Evolutionary conservation across 2,329 filamentous ascomycete species (phyloP).

Genomic region (Aspergillus spinulosporus): DNA sequence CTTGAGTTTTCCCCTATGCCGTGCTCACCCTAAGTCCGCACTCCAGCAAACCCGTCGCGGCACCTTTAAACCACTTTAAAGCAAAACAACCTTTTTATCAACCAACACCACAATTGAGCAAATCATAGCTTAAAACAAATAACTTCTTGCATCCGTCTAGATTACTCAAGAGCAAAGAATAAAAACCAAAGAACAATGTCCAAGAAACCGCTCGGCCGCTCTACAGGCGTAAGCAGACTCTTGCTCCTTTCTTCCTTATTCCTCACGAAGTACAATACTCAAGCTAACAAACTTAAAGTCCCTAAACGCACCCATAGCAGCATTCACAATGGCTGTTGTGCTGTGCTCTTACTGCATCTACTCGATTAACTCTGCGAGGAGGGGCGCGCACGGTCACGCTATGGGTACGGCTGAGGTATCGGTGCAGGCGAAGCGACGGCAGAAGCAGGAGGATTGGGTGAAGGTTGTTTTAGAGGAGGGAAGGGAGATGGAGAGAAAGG

Average conservation of each 20-base stretch:
- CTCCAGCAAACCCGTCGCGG: not conserved
- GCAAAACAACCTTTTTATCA: not conserved
- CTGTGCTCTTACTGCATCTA: conserved; percentile 63
- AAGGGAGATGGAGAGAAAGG: conserved; percentile 18
- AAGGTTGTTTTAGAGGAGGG: conserved; percentile 37
- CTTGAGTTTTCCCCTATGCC: not conserved
- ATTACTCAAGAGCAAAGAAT: not conserved
- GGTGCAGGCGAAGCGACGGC: not conserved
- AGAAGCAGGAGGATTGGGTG: conserved; percentile 26
- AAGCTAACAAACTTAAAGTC: conserved; percentile 40
- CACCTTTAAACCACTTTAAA: not conserved
- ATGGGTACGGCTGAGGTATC: not conserved
- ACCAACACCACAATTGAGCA: not conserved
- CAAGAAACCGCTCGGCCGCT: conserved; percentile 22
- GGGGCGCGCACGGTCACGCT: conserved; percentile 51
- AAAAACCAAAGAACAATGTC: conserved; percentile 14
- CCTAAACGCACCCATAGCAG: conserved; percentile 61
- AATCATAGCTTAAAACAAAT: not conserved
- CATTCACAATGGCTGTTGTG: conserved; percentile 61
- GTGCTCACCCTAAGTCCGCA: not conserved
- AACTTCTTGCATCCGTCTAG: not conserved
- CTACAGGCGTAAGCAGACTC: conserved; percentile 23
- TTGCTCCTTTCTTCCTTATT: not conserved
- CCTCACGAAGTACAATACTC: not conserved
- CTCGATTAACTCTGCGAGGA: conserved; percentile 65